Conservation (phyloP, 176 grass and related monocot species). For the Raddia distichophylla region DNA sequence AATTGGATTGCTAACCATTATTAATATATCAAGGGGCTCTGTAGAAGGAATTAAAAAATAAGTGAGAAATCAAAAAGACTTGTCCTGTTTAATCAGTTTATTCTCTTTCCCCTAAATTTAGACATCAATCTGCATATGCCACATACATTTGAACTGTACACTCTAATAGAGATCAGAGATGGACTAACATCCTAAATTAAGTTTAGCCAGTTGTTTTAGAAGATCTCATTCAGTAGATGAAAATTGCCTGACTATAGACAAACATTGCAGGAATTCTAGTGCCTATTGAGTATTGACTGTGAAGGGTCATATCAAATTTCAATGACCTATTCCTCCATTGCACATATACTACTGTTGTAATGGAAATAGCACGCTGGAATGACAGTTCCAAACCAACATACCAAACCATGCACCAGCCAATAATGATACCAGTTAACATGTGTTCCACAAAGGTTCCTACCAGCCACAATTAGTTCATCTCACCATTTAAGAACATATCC, state of each 20-base stretch:
- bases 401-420: background rate
- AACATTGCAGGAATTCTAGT: background rate
- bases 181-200: background rate
- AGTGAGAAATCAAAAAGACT: too few species aligned
- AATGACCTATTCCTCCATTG: background rate
- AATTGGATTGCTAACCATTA: background rate
- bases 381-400: background rate
- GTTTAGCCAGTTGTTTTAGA: background rate
- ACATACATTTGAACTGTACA: background rate
- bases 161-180: background rate
- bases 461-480: background rate
- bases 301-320: background rate
- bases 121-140: background rate
- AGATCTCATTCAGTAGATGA: background rate
- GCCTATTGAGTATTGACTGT: background rate
- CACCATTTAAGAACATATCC: too few species aligned
- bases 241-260: background rate
- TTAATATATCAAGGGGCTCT: background rate
- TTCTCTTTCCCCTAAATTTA: too few species aligned
- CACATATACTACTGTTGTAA: background rate
- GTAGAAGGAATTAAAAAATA: background rate
- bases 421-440: slow-evolving; percentile 10
- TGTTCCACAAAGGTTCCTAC: background rate
- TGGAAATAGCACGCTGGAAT: background rate
- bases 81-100: too few species aligned